A percentile compares a stretch with the other conserved stretches of the same genome.
Conservation (phyloP, 164 flowering plant species). For the Kalanchoe fedtschenkoi region DNA sequence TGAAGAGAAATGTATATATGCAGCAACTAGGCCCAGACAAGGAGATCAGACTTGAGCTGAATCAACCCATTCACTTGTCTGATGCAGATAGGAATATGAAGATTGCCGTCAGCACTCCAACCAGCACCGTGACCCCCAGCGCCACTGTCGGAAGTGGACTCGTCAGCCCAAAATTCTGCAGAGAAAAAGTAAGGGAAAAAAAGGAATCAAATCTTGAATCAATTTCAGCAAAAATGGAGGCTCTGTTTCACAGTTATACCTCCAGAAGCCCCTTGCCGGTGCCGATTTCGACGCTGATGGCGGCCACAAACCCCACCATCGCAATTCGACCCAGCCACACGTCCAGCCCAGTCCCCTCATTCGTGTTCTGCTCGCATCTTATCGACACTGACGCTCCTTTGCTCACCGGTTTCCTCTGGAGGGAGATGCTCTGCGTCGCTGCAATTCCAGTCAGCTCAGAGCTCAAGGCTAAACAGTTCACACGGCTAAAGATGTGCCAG, state of each 20-base stretch:
- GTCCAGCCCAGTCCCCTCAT: conserved; percentile 51
- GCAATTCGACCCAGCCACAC: conserved; percentile 89
- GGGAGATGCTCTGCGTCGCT: conserved; percentile 23
- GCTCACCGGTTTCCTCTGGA: conserved; percentile 19
- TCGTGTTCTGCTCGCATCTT: no score
- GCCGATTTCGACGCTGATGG: conserved; percentile 57
- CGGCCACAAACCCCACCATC: conserved; percentile 88
- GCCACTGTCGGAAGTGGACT: conserved; percentile 75
- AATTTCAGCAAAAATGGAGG: not conserved
- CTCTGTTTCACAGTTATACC: conserved; percentile 29
- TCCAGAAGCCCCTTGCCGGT: conserved; percentile 93
- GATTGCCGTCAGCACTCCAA: conserved; percentile 77
- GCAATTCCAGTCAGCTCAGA: conserved; percentile 6
- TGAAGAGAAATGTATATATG: not conserved
- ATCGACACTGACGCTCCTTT: conserved; percentile 13
- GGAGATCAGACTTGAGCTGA: not conserved
- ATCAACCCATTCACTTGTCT: conserved; percentile 24
- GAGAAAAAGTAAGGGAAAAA: no score
- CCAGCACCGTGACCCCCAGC: conserved; percentile 70
- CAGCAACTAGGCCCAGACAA: not conserved
- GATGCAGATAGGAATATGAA: conserved; percentile 88
- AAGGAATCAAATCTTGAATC: not conserved
- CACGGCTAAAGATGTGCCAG: no score
- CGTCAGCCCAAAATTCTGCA: conserved; percentile 88
- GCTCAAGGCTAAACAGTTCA: no score